Base-by-base conservation (phyloP, 2,329 filamentous ascomycete genomes). In the Alternaria sp. region DNA sequence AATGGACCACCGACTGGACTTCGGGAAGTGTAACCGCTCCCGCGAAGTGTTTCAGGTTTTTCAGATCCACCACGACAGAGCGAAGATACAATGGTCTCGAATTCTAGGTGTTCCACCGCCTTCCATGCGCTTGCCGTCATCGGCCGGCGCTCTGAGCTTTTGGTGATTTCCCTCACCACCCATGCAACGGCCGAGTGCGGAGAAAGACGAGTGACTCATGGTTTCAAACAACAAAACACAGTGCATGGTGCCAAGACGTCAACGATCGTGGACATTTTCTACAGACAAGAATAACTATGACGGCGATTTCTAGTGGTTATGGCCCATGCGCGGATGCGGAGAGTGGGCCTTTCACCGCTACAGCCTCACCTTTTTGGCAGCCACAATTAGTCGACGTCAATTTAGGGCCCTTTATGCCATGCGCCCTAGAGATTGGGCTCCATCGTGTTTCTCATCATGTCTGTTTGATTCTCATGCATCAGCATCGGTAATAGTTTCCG, bases 361-460 rank as follows among this genome's bases (percentile, higher is more conserved):
- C 68, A 68, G 74, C 72, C 73, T 75, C 72, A 73, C 64, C 25
- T 64, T 71, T 74, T 59, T 63, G 59, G 52, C 64, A 70, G 67
- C 69, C 68, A 72, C 65, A 66, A 59, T 60, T 65, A 57, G 61
- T 50, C 36, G 57, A 45, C 51, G 53, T 56, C 53, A n/a, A 59
- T 60, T 62, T 59, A 52, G 57, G 58, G 63, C 60, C 51, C 34
- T 43, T 43, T 36, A 11, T 50, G 27, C 43, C 64, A 53, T 67
- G 64, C 67, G 72, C 70, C 67, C 62, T 59, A 51, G 41, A 50
- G 36, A 64, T 75, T 74, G 74, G 74, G 74, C 74, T 68, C 67
- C 73, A 71, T 73, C 25, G 52, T 62, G 59, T 54, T 57, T 54
- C 48, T 60, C 34, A 46, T 57, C 45, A 50, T 44, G 65, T 60